phyloP scores from a whole-genome alignment of 2,329 filamentous ascomycete species.

The Scedosporium apiospermum region DNA sequence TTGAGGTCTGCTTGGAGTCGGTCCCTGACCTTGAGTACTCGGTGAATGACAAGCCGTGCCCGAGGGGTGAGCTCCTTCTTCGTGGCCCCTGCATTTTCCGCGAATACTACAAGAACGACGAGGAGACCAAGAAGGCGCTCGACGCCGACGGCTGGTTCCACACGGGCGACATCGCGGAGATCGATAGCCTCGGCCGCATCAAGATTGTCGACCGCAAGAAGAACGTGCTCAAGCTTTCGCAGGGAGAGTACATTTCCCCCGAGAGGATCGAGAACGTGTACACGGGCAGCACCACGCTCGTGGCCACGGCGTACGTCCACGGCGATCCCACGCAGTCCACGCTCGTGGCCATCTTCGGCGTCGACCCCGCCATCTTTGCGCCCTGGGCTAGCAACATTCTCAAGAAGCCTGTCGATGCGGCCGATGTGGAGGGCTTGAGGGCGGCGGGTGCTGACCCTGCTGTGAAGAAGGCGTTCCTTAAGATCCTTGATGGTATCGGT shows the following conservation, averaged over 20 bases:
- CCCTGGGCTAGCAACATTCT: conserved; percentile 70
- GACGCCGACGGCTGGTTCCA: conserved; percentile 94
- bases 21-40: conserved; percentile 93
- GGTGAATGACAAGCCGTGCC: conserved; percentile 76
- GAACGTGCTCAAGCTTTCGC: conserved; percentile 97
- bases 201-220: conserved; percentile 94
- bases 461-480: conserved; percentile 65
- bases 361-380: conserved; percentile 78
- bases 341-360: conserved; percentile 78
- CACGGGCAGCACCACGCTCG: conserved; percentile 66
- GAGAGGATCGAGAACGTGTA: conserved; percentile 96
- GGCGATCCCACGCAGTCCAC: conserved; percentile 75
- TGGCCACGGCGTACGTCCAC: conserved; percentile 80
- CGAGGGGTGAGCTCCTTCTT: conserved; percentile 81
- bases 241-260: conserved; percentile 96
- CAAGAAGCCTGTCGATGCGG: conserved; percentile 52
- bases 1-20: conserved; percentile 74
- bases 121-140: conserved; percentile 74
- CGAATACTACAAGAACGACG: conserved; percentile 84
- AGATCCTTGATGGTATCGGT: conserved; percentile 68
- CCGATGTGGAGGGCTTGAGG: conserved; percentile 58
- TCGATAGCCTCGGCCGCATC: conserved; percentile 81
- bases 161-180: conserved; percentile 80
- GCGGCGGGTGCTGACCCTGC: conserved; percentile 58
- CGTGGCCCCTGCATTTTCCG: conserved; percentile 72